Conservation (phyloP, 495 filamentous ascomycete genomes). For the Usnea hakonensis region DNA sequence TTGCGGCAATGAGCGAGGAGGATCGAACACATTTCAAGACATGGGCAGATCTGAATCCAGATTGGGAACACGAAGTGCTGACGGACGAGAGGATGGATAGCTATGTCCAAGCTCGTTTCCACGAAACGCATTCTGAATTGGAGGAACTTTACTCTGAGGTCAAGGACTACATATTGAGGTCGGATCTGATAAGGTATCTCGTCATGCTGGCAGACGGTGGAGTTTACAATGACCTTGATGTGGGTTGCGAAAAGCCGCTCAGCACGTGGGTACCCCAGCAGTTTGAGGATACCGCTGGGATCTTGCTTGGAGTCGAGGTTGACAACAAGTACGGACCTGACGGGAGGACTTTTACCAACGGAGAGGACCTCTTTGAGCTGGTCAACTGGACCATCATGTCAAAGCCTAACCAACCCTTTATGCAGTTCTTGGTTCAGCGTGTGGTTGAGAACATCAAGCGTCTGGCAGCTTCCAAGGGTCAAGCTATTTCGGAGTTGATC, state of each 20-base stretch:
- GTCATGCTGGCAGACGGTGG: conserved; percentile 51
- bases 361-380: conserved; percentile 31
- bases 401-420: conserved; percentile 32
- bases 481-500: conserved; percentile 9
- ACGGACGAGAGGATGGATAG: conserved; percentile 26
- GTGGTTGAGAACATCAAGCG: conserved; percentile 25
- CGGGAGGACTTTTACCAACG: conserved; percentile 10
- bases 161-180: conserved; percentile 42
- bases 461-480: conserved; percentile 3
- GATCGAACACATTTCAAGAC: conserved; percentile 25
- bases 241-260: conserved; percentile 43
- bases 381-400: conserved; percentile 39
- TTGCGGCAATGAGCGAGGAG: conserved; percentile 16
- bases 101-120: conserved; percentile 30
- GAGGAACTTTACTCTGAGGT: conserved; percentile 36
- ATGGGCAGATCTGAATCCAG: conserved; percentile 29
- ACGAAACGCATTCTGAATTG: conserved; percentile 32
- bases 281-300: conserved; percentile 31
- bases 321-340: conserved; percentile 23
- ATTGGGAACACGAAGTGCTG: conserved; percentile 30
- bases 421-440: conserved; percentile 16
- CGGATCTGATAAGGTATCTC: conserved; percentile 53
- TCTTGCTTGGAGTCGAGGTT: conserved; percentile 32
- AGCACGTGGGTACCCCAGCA: conserved; percentile 45
- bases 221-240: conserved; percentile 52